These are phyloP conservation scores for Coprinopsis cinerea DNA, from an alignment of 768 basidiomycete genomes.

Conservation along the genomic window DNA sequence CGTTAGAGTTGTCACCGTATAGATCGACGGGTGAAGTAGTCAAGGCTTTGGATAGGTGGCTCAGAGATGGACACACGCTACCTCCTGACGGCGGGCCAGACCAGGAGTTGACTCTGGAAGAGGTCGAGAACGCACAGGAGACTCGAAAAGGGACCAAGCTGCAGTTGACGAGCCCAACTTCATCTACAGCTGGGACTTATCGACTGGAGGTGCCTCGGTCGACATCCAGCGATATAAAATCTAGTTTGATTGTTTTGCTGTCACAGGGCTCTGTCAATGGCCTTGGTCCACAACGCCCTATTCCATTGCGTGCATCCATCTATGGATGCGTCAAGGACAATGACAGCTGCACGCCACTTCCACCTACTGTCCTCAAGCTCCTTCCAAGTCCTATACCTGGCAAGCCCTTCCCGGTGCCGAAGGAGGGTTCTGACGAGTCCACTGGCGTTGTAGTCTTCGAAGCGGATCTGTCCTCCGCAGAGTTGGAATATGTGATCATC, in stretches of 20 bases:
- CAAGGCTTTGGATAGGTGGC: constrained; percentile 55
- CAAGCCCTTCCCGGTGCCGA: constrained; percentile 55
- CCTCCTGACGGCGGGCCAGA: constrained; percentile 23
- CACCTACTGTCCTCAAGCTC: constrained; percentile 48
- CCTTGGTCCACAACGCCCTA: constrained; percentile 43
- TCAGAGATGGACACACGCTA: constrained; percentile 53
- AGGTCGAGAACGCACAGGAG: constrained; percentile 26
- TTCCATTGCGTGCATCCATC: constrained; percentile 42
- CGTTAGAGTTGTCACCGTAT: constrained; percentile 56
- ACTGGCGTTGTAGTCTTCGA: constrained; percentile 68
- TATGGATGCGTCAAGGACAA: constrained; percentile 33
- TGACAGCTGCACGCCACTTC: constrained; percentile 33
- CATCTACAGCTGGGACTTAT: constrained; percentile 31
- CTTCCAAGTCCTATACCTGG: constrained; percentile 56
- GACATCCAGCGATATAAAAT: constrained; percentile 6
- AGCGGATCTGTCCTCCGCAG: constrained; percentile 26
- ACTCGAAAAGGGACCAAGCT: constrained; percentile 35
- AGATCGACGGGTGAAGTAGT: constrained; percentile 22
- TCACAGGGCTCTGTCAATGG: constrained; percentile 51
- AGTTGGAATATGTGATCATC: constrained; percentile 45
- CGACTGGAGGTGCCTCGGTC: constrained; percentile 40
- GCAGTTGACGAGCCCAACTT: constrained; percentile 36
- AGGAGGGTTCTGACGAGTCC: constrained; percentile 68
- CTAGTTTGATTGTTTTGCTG: constrained; percentile 49
- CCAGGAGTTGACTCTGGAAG: constrained; percentile 16